Conservation (phyloP, 2,329 filamentous ascomycete species). For the Akanthomyces lecanii region DNA sequence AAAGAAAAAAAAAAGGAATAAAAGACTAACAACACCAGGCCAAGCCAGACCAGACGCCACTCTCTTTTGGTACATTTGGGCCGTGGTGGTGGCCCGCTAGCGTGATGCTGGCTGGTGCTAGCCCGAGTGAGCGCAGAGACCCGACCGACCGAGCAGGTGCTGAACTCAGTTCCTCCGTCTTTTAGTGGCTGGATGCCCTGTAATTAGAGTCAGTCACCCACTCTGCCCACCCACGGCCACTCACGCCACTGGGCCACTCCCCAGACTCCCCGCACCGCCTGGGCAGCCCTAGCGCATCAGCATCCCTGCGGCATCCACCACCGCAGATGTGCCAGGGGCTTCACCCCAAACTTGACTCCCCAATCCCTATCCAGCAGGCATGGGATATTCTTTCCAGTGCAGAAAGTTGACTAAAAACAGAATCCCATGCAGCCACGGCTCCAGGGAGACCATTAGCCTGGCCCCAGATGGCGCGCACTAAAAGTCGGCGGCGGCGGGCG, state of each 20-base stretch:
- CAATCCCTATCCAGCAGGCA: neutral
- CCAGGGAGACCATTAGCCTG: neutral
- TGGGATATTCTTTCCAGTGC: neutral
- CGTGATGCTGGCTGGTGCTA: neutral
- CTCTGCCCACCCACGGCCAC: no score
- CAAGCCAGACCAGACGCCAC: constrained; percentile 8
- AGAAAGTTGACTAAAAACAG: neutral
- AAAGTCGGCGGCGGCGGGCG: constrained; percentile 4
- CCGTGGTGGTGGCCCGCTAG: constrained; percentile 8
- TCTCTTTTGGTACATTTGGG: constrained; percentile 8
- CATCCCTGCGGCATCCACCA: neutral
- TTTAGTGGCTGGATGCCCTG: neutral
- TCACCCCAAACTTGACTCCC: no score
- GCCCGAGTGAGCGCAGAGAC: neutral
- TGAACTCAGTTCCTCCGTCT: no score
- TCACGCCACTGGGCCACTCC: no score
- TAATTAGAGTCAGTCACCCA: neutral
- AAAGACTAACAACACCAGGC: neutral
- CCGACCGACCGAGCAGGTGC: neutral
- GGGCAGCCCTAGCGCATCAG: neutral
- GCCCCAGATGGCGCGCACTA: constrained; percentile 4
- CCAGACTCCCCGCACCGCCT: neutral
- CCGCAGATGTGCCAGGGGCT: neutral
- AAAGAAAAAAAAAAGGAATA: neutral
- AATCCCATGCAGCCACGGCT: constrained; percentile 1